A percentile compares a stretch with the other conserved stretches of the same genome.
phyloP scores from a whole-genome alignment of 176 grass and related monocot genomes.

The Zoysia japonica region DNA sequence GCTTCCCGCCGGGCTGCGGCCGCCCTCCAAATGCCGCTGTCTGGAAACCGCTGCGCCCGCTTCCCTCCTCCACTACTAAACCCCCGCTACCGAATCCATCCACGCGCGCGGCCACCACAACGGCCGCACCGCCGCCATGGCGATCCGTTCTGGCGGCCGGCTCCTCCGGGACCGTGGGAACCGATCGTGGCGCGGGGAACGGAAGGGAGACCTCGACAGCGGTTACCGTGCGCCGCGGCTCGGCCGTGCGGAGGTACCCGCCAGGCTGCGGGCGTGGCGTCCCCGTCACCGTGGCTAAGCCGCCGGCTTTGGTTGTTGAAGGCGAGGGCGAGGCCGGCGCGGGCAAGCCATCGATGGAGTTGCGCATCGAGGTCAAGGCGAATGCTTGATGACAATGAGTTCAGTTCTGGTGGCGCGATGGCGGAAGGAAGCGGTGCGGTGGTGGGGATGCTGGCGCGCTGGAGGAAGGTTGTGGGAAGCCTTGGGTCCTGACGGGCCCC shows the following conservation, averaged over 20 bases:
- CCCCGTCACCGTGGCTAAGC: background rate
- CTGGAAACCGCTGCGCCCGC: background rate
- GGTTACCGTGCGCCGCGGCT: conserved; percentile 20
- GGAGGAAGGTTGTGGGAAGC: conserved; percentile 17
- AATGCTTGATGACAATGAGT: background rate
- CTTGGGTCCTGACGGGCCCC: background rate
- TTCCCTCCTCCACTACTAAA: background rate
- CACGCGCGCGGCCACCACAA: conserved; percentile 11
- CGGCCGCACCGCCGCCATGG: background rate
- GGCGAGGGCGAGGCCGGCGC: background rate
- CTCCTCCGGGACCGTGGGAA: background rate
- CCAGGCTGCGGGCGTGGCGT: conserved; percentile 37
- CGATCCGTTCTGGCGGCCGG: background rate
- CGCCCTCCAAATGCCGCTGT: background rate
- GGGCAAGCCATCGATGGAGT: background rate
- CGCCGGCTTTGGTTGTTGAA: background rate
- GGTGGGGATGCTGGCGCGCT: background rate
- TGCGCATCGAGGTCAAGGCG: background rate
- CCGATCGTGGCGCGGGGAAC: background rate
- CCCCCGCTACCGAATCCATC: background rate
- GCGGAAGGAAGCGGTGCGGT: background rate
- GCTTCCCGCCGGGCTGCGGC: conserved; percentile 39
- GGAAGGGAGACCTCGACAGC: background rate
- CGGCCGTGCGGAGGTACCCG: conserved; percentile 46
- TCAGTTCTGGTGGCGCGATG: background rate